Evolutionary conservation across 1,284 basidiomycete genomes (phyloP).

Genomic region (Ganoderma meredithae): DNA sequence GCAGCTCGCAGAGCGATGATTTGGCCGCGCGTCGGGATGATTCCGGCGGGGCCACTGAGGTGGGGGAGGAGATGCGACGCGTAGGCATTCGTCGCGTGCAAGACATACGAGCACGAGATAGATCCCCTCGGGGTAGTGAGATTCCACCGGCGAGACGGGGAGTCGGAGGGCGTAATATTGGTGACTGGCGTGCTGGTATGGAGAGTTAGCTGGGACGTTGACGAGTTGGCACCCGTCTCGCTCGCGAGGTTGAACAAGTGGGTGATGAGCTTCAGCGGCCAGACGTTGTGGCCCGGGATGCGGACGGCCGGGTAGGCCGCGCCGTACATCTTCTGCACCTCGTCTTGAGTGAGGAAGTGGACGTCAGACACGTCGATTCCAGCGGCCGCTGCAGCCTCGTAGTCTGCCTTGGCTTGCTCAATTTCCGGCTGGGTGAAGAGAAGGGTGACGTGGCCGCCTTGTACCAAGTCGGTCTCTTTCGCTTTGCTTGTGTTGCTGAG

Average conservation of each 20-base stretch:
- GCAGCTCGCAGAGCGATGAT: slow-evolving; percentile 68
- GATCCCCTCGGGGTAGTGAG: slow-evolving; percentile 67
- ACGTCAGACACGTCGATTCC: slow-evolving; percentile 57
- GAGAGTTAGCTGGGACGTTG: slow-evolving; percentile 53
- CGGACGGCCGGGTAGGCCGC: slow-evolving; percentile 59
- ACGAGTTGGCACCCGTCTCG: slow-evolving; percentile 31
- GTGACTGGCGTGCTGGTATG: slow-evolving; percentile 78
- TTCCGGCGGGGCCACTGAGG: slow-evolving; percentile 57
- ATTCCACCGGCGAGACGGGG: slow-evolving; percentile 49
- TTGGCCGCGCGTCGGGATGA: slow-evolving; percentile 81
- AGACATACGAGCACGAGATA: slow-evolving; percentile 62
- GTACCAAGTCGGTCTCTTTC: slow-evolving; percentile 66
- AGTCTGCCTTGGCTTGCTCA: slow-evolving; percentile 50
- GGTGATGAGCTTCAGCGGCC: slow-evolving; percentile 81
- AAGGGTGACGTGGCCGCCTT: slow-evolving; percentile 62
- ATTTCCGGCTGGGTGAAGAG: slow-evolving; percentile 58
- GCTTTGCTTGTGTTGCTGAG: slow-evolving; percentile 53
- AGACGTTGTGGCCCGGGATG: slow-evolving; percentile 68
- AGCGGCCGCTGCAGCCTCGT: slow-evolving; percentile 58
- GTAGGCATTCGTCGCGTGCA: slow-evolving; percentile 87
- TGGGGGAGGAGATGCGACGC: slow-evolving; percentile 71
- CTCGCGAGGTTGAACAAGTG: slow-evolving; percentile 60
- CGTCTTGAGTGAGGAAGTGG: slow-evolving; percentile 55
- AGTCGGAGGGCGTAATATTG: slow-evolving; percentile 42
- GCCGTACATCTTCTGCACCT: slow-evolving; percentile 65